Conservation (phyloP, 2,329 filamentous ascomycete species). For the Colletotrichum sojae region DNA sequence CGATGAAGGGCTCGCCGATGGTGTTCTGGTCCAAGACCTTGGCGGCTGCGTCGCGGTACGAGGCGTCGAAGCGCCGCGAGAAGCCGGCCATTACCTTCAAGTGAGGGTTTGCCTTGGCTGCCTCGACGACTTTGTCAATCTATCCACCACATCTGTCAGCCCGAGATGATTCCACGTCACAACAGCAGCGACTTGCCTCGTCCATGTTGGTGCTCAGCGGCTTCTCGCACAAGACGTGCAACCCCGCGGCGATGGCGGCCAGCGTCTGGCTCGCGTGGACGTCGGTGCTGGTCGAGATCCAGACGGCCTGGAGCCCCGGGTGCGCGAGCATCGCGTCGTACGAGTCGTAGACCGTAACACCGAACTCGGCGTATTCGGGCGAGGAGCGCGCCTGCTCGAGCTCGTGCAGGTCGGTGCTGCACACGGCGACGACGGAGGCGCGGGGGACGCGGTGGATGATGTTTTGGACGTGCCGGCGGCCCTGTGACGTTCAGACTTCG, state of each 20-base stretch:
- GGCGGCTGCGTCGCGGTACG: slow-evolving; percentile 72
- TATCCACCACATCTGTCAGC: slow-evolving; percentile 44
- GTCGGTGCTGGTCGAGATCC: slow-evolving; percentile 59
- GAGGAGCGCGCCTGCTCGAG: slow-evolving; percentile 6
- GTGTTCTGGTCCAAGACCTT: slow-evolving; percentile 64
- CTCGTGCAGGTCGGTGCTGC: background rate
- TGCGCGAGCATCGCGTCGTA: slow-evolving; percentile 1
- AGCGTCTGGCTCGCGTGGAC: slow-evolving; percentile 71
- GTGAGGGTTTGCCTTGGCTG: slow-evolving; percentile 66
- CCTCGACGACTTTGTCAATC: slow-evolving; percentile 72
- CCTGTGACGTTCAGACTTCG: too few relatives aligned
- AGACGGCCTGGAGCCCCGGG: slow-evolving; percentile 51
- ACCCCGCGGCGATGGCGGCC: slow-evolving; percentile 65
- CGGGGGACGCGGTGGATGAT: slow-evolving; percentile 2
- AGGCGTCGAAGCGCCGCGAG: slow-evolving; percentile 69
- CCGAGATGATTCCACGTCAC: too few relatives aligned
- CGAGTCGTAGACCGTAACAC: background rate
- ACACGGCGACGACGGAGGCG: background rate
- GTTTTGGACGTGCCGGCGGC: background rate
- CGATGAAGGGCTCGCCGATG: slow-evolving; percentile 71
- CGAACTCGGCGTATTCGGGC: slow-evolving; percentile 4
- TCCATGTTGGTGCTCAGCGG: slow-evolving; percentile 71
- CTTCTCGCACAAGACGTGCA: slow-evolving; percentile 73
- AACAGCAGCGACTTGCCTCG: slow-evolving; percentile 58
- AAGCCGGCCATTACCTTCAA: slow-evolving; percentile 72